Percentiles rank a stretch among this genome's conserved stretches.
phyloP scores from a whole-genome alignment of 2,329 filamentous ascomycete species.

The Penicillium glabrum region DNA sequence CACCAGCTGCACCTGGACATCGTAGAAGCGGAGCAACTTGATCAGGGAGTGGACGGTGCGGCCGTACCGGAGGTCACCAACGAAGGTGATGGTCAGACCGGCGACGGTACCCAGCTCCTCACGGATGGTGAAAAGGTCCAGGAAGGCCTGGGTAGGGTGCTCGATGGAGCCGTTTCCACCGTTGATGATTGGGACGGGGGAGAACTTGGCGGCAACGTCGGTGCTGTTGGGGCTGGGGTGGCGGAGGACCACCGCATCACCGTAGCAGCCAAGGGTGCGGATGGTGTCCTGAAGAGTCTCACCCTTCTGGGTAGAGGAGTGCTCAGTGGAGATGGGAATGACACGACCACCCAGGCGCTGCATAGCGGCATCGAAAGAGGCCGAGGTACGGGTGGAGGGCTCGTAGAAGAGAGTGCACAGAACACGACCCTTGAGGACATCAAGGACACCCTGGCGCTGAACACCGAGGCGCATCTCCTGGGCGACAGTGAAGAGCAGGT shows the following conservation, averaged over 20 bases:
- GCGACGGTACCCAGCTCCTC: slow-evolving; percentile 96
- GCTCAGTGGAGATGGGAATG: slow-evolving; percentile 75
- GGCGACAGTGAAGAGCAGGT: slow-evolving; percentile 91
- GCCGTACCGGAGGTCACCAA: slow-evolving; percentile 89
- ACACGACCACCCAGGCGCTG: slow-evolving; percentile 91
- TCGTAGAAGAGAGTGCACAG: slow-evolving; percentile 96
- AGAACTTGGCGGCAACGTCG: slow-evolving; percentile 80
- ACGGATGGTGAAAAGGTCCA: slow-evolving; percentile 97
- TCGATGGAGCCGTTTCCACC: slow-evolving; percentile 94
- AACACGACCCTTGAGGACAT: slow-evolving; percentile 80
- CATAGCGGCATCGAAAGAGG: slow-evolving; percentile 97
- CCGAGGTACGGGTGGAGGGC: slow-evolving; percentile 91
- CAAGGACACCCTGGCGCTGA: slow-evolving; percentile 84
- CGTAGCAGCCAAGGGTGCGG: slow-evolving; percentile 89
- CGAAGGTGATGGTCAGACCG: slow-evolving; percentile 92
- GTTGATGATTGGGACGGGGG: slow-evolving; percentile 90
- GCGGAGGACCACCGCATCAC: slow-evolving; percentile 91
- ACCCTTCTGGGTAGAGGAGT: slow-evolving; percentile 90
- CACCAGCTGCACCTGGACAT: slow-evolving; percentile 90
- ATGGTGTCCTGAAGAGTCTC: slow-evolving; percentile 92
- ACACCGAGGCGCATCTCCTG: slow-evolving; percentile 97
- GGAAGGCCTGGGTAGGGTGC: slow-evolving; percentile 95
- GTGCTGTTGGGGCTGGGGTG: slow-evolving; percentile 83
- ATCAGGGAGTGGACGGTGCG: slow-evolving; percentile 93
- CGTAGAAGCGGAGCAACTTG: slow-evolving; percentile 92